Evolutionary conservation across 306 rosid genomes (phyloP).

Genomic region (Cucumis melo): DNA sequence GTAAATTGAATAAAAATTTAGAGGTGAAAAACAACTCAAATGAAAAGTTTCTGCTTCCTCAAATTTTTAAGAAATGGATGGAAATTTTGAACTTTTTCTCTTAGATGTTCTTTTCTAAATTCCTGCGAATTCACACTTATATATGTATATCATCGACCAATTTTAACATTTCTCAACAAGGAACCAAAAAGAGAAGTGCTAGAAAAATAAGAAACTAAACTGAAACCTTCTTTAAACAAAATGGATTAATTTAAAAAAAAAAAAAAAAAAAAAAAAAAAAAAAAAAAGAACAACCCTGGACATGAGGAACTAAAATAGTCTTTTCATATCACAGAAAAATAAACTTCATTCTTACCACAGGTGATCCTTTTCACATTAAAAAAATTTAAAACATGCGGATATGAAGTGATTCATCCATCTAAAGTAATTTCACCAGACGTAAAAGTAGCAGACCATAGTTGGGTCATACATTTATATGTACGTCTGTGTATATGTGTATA

Average conservation of each 20-base stretch:
- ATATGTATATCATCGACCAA: not conserved
- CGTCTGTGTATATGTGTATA: not conserved
- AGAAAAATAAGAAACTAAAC: not conserved
- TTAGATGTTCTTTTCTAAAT: not conserved
- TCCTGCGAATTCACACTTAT: not conserved
- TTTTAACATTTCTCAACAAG: not conserved
- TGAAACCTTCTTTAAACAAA: not conserved
- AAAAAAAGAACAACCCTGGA: not conserved
- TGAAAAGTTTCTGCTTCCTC: not conserved
- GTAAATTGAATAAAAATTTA: too few relatives aligned
- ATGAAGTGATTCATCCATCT: not conserved
- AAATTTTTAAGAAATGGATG: not conserved
- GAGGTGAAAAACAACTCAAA: too few relatives aligned
- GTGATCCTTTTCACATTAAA: not conserved
- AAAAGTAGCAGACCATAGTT: not conserved
- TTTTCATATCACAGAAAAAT: not conserved
- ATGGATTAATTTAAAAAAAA: not conserved
- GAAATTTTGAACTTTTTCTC: not conserved
- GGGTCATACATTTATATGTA: not conserved
- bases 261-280: too few relatives aligned
- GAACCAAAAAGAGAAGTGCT: not conserved
- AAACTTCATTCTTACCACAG: not conserved
- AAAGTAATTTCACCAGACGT: not conserved
- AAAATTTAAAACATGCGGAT: not conserved
- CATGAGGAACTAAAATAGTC: not conserved